These are phyloP conservation scores for Prunus mira DNA, from an alignment of 306 rosid genomes.

Conservation along the genomic window DNA sequence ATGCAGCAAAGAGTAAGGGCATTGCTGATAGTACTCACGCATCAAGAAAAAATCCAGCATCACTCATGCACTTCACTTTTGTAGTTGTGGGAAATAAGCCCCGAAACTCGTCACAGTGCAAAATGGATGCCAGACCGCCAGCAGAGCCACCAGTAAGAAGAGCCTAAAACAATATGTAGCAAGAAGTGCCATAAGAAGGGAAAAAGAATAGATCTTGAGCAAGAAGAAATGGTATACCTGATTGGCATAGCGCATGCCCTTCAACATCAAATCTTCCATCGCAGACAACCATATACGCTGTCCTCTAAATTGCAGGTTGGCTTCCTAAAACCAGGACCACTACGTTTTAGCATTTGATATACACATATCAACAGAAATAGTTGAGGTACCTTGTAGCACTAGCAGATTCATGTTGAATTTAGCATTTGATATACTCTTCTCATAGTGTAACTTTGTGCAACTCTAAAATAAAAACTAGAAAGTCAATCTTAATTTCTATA, in stretches of 20 bases:
- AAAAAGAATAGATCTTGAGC: background rate
- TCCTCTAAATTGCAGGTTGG: conserved; percentile 71
- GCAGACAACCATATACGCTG: conserved; percentile 78
- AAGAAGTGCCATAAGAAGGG: background rate
- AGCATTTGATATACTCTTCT: background rate
- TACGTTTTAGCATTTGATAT: conserved; percentile 9
- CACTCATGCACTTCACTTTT: conserved; percentile 81
- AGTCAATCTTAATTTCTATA: too few species aligned
- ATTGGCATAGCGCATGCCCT: conserved; percentile 67
- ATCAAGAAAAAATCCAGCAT: conserved; percentile 80
- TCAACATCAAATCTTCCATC: conserved; percentile 63
- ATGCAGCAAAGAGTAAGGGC: conserved; percentile 14
- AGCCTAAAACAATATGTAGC: conserved; percentile 44
- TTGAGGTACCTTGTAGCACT: background rate
- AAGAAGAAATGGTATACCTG: conserved; percentile 36
- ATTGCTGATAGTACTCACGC: conserved; percentile 33
- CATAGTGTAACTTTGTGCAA: background rate
- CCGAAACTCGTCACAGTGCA: conserved; percentile 76
- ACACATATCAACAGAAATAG: background rate
- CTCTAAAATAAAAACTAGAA: too few species aligned
- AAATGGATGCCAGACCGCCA: conserved; percentile 73
- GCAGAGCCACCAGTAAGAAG: conserved; percentile 91
- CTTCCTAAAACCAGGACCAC: conserved; percentile 34
- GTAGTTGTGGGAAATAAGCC: conserved; percentile 48
- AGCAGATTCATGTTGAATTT: background rate